Evolutionary conservation across 768 basidiomycete genomes (phyloP), one percentile per base, ranked within the genome.

Genomic region (Nidularia sp.): DNA sequence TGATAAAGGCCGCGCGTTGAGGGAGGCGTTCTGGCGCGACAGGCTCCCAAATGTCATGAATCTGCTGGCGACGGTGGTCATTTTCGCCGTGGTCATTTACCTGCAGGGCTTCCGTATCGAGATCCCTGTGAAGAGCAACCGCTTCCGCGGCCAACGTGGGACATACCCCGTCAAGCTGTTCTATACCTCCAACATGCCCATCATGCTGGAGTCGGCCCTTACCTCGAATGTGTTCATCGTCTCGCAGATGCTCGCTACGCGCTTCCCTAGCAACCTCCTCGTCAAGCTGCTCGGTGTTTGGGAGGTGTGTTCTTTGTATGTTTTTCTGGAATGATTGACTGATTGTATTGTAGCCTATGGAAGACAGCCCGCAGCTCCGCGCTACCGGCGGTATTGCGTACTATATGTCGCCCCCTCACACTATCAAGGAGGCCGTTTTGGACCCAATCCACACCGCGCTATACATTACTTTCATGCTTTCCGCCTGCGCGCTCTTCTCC

Each of bases 101-200:
- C 79, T 98, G 52, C 97, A 99, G 71, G 97, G 97, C 25, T 99
- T 98, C 90, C 80, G 96, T 55, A 90, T 98, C 56, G 96, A 98
- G 68, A 98, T 98, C 66, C 96, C 95, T 6, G 92, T 98, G 67
- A 98, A 98, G 82, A 89, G 86, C 74, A 94, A 91, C 77, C 83
- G 85, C 58, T 93, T 94, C 86, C 82, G 94, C 53, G 97, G 97
- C n/a, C 94, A 98, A 69, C 81, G 95, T 32, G 95, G 92, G 41
- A 82, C 84, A 10, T 98, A 98, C 76, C 97, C 97, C 48, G 82
- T 99, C 76, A 98, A 98, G 75, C 84, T 98, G 35, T 98, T 99
- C 76, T 99, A 98, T 73, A 98, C 97, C 12, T 88, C 85, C 43
- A 99, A 98, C 76, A 99, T 98, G 96, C 96, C 96, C 52, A 98